Base-by-base conservation (phyloP, 371 early-diverging fungal genomes). In the Mucor mucedo region DNA sequence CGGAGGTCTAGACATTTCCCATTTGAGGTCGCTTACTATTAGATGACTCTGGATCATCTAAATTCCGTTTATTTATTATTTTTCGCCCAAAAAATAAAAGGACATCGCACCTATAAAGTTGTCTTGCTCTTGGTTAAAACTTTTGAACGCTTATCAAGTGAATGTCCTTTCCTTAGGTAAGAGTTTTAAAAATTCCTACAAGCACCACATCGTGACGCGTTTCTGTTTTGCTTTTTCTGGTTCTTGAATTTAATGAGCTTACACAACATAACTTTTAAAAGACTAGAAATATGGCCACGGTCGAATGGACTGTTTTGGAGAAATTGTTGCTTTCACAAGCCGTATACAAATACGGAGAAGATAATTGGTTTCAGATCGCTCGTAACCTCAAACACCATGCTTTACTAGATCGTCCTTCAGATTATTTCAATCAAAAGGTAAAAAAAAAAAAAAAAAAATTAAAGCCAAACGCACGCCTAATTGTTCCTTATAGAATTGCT, bases 301-400 rank as follows among this genome's bases (percentile, higher is more conserved):
- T 49, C n/a, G 70, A 69, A 58, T 88, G 88, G 88, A 78, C 86
- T 10, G 66, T 78, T 10, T 76, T 88, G 54, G 90, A 89, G 58
- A 84, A 83, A 47, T 67, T 88, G 21, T 63, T 89, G 11, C 76
- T 89, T 14, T 84, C 79, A 21, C 90, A 89, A 62, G 79, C 87
- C 38, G 89, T 88, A 41, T 84, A 87, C 68, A 86, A 87, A 59
- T 78, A 79, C 72, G 86, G 88, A n/a, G 87, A 84, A 64, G 82
- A 84, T 50, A 80, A 82, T 55, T 89, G 88, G 88, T 70, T 78
- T 16, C 77, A 82, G 29, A 81, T 88, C 48, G 78, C 86, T 33
- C 76, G 80, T 38, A 77, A 77, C 45, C 69, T 89, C 58, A 79
- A 81, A 45, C 73, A 74, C 10, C 86, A 88, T 65, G 76, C 83